Percentiles rank a stretch among this genome's conserved stretches.
Evolutionary conservation across 2,329 filamentous ascomycete genomes (phyloP).

Genomic region (Phyllosticta capitalensis): DNA sequence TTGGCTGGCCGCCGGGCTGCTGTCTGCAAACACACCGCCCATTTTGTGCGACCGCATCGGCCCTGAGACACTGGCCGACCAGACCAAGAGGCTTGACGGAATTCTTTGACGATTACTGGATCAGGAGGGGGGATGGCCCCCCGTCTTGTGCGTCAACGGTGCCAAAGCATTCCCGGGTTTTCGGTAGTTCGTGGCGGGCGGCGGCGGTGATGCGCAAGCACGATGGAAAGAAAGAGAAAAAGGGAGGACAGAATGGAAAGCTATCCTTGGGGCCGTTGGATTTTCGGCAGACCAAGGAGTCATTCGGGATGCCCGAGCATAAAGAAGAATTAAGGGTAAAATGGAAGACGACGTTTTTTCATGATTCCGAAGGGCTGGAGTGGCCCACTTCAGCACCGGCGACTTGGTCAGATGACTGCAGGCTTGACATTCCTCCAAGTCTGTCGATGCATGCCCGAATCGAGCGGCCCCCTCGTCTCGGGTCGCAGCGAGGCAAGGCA

Average conservation of each 20-base stretch:
- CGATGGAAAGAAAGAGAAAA: neutral
- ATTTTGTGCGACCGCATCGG: constrained; percentile 2
- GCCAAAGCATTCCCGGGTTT: constrained; percentile 9
- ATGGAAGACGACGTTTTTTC: neutral
- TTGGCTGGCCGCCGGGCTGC: neutral
- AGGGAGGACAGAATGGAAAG: neutral
- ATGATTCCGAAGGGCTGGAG: neutral
- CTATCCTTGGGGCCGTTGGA: no score
- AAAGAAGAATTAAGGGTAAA: no score
- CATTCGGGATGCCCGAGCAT: no score
- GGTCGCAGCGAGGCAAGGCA: neutral
- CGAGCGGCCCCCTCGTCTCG: neutral
- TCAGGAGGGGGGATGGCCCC: neutral
- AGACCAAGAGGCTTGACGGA: constrained; percentile 2
- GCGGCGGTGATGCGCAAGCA: neutral
- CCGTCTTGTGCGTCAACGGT: neutral
- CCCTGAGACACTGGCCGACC: neutral
- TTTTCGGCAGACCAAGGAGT: no score
- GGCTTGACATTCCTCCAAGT: neutral
- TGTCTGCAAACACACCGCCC: constrained; percentile 9
- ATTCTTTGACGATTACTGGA: constrained; percentile 2
- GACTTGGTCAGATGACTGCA: neutral
- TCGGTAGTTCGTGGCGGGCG: constrained; percentile 4
- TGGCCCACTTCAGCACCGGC: neutral
- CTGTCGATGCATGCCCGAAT: neutral